phyloP scores from a whole-genome alignment of 441 rosid genomes.

The Flueggea neowawraea region DNA sequence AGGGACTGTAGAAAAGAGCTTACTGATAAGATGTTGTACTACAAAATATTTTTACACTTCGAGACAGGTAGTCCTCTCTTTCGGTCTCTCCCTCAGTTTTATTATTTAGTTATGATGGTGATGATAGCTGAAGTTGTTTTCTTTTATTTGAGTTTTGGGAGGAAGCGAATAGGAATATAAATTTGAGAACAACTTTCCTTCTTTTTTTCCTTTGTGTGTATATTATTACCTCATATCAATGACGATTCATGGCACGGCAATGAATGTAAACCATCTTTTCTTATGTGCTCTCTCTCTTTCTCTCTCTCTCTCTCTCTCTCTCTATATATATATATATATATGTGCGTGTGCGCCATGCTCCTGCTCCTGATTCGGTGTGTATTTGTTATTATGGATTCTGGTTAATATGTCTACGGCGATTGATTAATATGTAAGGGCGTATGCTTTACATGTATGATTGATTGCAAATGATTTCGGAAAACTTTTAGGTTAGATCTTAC shows the following conservation, averaged over 20 bases:
- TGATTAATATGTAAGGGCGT: too few relatives aligned
- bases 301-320: background rate
- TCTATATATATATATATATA: too few relatives aligned
- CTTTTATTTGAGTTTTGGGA: slow-evolving; percentile 24
- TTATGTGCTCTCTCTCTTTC: background rate
- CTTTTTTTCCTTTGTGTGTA: slow-evolving; percentile 26
- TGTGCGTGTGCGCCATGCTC: too few relatives aligned
- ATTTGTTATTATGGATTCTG: too few relatives aligned
- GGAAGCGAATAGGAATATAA: slow-evolving; percentile 30
- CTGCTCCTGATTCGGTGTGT: too few relatives aligned
- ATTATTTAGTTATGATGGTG: slow-evolving; percentile 19
- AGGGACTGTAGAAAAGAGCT: slow-evolving; percentile 1
- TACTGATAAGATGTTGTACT: slow-evolving; percentile 13
- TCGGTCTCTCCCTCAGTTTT: background rate
- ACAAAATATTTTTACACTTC: slow-evolving; percentile 1
- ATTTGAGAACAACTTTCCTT: slow-evolving; percentile 30
- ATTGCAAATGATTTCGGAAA: too few relatives aligned
- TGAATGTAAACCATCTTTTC: background rate
- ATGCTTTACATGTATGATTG: too few relatives aligned
- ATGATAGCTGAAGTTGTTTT: slow-evolving; percentile 23
- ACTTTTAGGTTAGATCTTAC: too few relatives aligned
- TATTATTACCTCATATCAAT: slow-evolving; percentile 28
- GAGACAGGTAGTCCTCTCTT: slow-evolving; percentile 10
- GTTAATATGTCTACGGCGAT: too few relatives aligned
- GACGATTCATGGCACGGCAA: slow-evolving; percentile 15